These are phyloP conservation scores for Botryosphaeria agaves DNA, from an alignment of 2,329 filamentous ascomycete species.

Conservation along the genomic window DNA sequence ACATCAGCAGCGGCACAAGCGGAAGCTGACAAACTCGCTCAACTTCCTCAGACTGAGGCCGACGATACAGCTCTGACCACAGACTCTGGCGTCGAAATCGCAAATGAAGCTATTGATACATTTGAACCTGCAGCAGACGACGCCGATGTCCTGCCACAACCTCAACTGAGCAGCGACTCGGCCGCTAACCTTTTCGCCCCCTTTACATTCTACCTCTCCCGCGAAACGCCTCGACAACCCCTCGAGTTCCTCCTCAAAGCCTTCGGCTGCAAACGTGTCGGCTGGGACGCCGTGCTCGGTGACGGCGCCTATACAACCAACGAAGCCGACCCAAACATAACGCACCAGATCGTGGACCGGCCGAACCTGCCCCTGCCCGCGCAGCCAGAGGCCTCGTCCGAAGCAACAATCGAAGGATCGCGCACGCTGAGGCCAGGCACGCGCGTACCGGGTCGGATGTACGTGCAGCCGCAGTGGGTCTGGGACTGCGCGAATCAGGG, in stretches of 20 bases:
- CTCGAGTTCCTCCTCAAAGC: constrained; percentile 85
- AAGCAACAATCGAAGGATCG: constrained; percentile 27
- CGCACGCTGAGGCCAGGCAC: constrained; percentile 49
- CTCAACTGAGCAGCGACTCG: constrained; percentile 41
- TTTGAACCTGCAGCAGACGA: constrained; percentile 74
- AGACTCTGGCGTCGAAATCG: constrained; percentile 8
- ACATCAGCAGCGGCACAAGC: constrained; percentile 27
- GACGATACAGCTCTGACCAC: constrained; percentile 14
- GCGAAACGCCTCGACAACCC: constrained; percentile 78
- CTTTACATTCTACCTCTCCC: constrained; percentile 82
- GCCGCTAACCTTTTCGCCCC: constrained; percentile 66
- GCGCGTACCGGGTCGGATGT: constrained; percentile 78
- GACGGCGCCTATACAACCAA: constrained; percentile 85
- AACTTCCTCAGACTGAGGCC: constrained; percentile 13
- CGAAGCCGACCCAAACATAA: constrained; percentile 76
- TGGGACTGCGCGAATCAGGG: constrained; percentile 95
- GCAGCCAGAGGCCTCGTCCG: constrained; percentile 27
- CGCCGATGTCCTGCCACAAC: constrained; percentile 75
- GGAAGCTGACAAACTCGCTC: constrained; percentile 27
- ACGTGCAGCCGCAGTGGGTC: constrained; percentile 95
- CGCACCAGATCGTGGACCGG: constrained; percentile 89
- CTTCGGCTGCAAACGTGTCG: constrained; percentile 90
- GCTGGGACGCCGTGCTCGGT: constrained; percentile 82
- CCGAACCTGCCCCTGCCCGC: constrained; percentile 43
- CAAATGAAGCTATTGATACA: constrained; percentile 59